Evolutionary conservation across 2,329 filamentous ascomycete species (phyloP), one percentile per base, ranked within the genome.

Genomic region (Cryphonectria nitschkei): DNA sequence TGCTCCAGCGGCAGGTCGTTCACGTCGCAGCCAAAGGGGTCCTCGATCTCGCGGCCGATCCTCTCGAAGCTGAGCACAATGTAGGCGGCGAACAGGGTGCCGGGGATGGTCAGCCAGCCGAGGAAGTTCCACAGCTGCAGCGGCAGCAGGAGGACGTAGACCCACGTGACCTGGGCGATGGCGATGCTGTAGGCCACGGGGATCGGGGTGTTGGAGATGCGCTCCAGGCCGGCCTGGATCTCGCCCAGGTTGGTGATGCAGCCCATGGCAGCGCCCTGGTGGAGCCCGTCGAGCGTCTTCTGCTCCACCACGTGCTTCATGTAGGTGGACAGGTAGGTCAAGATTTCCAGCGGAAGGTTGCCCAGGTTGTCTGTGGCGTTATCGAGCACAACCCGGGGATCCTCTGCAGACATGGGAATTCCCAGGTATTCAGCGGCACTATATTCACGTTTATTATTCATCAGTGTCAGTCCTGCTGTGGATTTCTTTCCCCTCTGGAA

Each of bases 161-260:
- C 87, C 89, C 92, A 95, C 43, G 93, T 93, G 77, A 96, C 95
- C 79, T 97, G 93, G 29, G 90, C 90, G 79, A 96, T 95, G 76
- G 93, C 89, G 76, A 97, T 96, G 74, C 88, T 89, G 83, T 97
- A 97, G 63, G 93, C 93, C 69, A 94, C 87, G 2, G 93, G 93
- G 0, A 97, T 87, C 1, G 93, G 93, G 0, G 93, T 97, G 79
- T 91, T 92, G 43, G 95, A 88, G 29, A 97, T 90, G 73, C 93
- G 91, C 77, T 96, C 93, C 64, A 90, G 90, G 71, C 90, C 90
- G 22, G 88, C 88, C 75, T 94, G 84, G 69, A 90, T 87, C 74
- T 97, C 93, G 77, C 92, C 93, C 68, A 97, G 82, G 5, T 81
- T 83, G 0, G 74, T 74, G 41, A 65, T 52, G 39, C 71, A 69